A percentile compares a stretch with the other conserved stretches of the same genome.
Conservation (phyloP, 495 filamentous ascomycete genomes). For the Pseudoneurospora amorphoporcata region DNA sequence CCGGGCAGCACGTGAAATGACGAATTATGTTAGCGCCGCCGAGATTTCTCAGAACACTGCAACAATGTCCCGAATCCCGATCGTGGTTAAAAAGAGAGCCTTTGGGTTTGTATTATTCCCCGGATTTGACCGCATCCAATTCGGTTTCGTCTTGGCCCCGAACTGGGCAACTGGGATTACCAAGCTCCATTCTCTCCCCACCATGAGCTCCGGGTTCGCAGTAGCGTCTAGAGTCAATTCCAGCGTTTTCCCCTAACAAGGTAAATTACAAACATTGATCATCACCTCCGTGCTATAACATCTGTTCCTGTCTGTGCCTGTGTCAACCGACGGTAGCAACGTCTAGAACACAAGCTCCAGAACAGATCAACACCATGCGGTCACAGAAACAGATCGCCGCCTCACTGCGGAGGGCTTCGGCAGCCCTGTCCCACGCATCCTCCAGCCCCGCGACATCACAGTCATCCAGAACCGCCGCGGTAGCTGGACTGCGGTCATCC, state of each 20-base stretch:
- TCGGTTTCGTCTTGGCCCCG: not conserved
- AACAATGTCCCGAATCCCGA: not conserved
- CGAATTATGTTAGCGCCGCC: constrained; percentile 4
- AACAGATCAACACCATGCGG: constrained; percentile 10
- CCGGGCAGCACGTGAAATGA: constrained; percentile 23
- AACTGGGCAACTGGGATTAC: not conserved
- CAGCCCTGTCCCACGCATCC: constrained; percentile 1
- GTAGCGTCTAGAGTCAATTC: not conserved
- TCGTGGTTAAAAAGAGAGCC: not conserved
- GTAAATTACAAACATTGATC: not conserved
- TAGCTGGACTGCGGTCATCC: not conserved
- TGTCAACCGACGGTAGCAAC: not conserved
- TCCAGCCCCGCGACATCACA: not conserved
- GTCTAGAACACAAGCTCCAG: not conserved
- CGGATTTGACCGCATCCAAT: not conserved
- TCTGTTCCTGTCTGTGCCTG: not conserved
- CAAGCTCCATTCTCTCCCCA: not conserved
- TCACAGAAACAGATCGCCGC: constrained; percentile 3
- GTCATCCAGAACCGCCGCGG: not conserved
- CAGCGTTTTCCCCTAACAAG: not conserved
- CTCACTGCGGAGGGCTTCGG: constrained; percentile 7
- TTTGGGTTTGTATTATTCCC: not conserved
- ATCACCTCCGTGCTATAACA: not conserved
- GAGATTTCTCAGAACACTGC: not conserved
- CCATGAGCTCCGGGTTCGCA: not conserved